Conservation (phyloP, 2,329 filamentous ascomycete species). For the Aspergillus brunneoviolaceus region DNA sequence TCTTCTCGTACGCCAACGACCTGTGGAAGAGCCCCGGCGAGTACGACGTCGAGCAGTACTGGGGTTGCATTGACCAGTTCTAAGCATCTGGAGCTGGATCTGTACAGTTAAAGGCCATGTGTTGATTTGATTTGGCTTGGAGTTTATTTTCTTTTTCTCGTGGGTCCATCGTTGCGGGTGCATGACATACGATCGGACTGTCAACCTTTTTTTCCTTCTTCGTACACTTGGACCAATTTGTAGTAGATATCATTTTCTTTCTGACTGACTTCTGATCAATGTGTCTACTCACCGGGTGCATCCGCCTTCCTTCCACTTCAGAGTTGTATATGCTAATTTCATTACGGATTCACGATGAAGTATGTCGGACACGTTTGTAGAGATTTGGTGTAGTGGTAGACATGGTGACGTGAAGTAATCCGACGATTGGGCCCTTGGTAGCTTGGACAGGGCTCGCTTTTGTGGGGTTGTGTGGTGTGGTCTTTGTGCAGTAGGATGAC, state of each 20-base stretch:
- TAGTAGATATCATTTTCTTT: constrained; percentile 24
- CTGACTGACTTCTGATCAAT: constrained; percentile 29
- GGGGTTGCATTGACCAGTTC: constrained; percentile 64
- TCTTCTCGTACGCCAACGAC: constrained; percentile 82
- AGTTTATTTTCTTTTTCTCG: constrained; percentile 17
- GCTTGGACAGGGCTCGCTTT: too few species aligned
- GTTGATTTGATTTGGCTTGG: constrained; percentile 17
- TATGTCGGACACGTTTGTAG: too few species aligned
- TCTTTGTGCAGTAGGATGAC: too few species aligned
- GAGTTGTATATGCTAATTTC: constrained; percentile 26
- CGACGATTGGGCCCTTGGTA: too few species aligned
- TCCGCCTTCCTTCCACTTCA: constrained; percentile 23
- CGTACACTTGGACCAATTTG: constrained; percentile 17
- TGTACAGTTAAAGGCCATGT: constrained; percentile 7
- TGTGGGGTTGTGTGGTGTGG: too few species aligned
- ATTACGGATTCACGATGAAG: constrained; percentile 7
- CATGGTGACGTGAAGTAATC: too few species aligned
- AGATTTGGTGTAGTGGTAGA: too few species aligned
- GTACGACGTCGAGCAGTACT: constrained; percentile 76
- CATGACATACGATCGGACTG: constrained; percentile 5
- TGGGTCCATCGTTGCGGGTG: constrained; percentile 14
- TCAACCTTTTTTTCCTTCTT: constrained; percentile 15
- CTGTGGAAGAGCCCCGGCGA: constrained; percentile 72
- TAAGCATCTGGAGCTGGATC: constrained; percentile 24
- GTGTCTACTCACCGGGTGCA: constrained; percentile 29